Percentiles rank a stretch among this genome's conserved stretches.
Conservation (phyloP, 768 basidiomycete species). For the Boletus speciosus region DNA sequence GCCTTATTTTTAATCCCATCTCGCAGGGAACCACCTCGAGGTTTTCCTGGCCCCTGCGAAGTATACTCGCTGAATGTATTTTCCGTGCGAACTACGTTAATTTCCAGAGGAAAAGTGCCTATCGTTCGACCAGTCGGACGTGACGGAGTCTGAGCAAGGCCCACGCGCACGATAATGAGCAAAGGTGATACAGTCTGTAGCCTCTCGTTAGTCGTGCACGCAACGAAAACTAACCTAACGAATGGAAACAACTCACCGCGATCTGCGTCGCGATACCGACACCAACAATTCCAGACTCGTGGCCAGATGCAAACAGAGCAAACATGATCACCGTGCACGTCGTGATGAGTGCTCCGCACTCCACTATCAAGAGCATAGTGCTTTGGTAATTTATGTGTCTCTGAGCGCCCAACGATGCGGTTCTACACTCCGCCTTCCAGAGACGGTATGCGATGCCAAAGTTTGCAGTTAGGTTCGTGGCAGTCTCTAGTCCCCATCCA, state of each 20-base stretch:
- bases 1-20: not conserved
- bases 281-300: slow-evolving; percentile 14
- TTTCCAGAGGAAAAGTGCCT: not conserved
- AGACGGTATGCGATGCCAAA: slow-evolving; percentile 20
- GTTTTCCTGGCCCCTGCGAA: slow-evolving; percentile 1
- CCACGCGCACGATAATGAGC: slow-evolving; percentile 16
- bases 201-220: not conserved
- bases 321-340: slow-evolving; percentile 19
- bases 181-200: slow-evolving; percentile 20
- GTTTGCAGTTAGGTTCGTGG: slow-evolving; percentile 16
- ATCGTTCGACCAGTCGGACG: not conserved
- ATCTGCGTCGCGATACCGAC: slow-evolving; percentile 18
- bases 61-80: not conserved
- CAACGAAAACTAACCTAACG: not conserved
- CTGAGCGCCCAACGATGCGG: slow-evolving; percentile 2
- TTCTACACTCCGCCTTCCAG: slow-evolving; percentile 4
- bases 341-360: slow-evolving; percentile 22
- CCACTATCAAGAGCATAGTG: slow-evolving; percentile 16
- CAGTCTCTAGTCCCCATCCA: slow-evolving; percentile 20
- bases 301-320: slow-evolving; percentile 9
- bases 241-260: slow-evolving; percentile 5
- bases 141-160: slow-evolving; percentile 3
- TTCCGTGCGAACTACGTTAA: not conserved
- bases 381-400: slow-evolving; percentile 9
- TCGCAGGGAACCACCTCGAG: not conserved